These are phyloP conservation scores for Hamigera avellanea DNA, from an alignment of 495 filamentous ascomycete genomes.

Conservation along the genomic window DNA sequence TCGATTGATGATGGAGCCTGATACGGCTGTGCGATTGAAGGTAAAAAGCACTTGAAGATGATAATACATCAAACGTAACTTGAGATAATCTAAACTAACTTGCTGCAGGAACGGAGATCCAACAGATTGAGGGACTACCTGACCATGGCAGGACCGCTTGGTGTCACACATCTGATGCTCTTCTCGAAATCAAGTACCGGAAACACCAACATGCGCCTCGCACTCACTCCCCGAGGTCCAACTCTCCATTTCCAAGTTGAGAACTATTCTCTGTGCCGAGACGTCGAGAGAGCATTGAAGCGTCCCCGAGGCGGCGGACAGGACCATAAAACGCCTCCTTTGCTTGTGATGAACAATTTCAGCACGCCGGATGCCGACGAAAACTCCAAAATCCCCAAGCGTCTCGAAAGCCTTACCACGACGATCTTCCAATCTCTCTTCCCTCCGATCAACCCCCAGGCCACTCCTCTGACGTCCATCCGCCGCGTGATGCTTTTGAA, in stretches of 20 bases:
- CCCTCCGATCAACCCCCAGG: conserved; percentile 88
- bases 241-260: conserved; percentile 95
- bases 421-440: conserved; percentile 95
- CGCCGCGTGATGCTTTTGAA: conserved; percentile 83
- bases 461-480: conserved; percentile 77
- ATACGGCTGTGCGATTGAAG: conserved; percentile 74
- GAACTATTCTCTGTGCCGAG: conserved; percentile 87
- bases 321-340: conserved; percentile 69
- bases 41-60: conserved; percentile 16
- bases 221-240: conserved; percentile 79
- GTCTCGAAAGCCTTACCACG: conserved; percentile 86
- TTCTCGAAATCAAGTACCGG: conserved; percentile 85
- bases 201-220: conserved; percentile 85
- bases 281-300: conserved; percentile 69
- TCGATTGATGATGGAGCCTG: conserved; percentile 86
- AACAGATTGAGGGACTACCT: conserved; percentile 90
- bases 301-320: conserved; percentile 71
- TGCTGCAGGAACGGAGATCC: conserved; percentile 62
- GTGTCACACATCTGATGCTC: conserved; percentile 86
- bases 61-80: no score
- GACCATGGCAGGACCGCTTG: conserved; percentile 88
- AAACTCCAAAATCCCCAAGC: conserved; percentile 58
- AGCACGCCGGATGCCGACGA: conserved; percentile 44
- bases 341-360: conserved; percentile 99
- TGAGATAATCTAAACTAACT: conserved; percentile 3